A percentile compares a stretch with the other conserved stretches of the same genome.
Conservation (phyloP, 2,329 filamentous ascomycete genomes). For the Conoideocrella luteorostrata region DNA sequence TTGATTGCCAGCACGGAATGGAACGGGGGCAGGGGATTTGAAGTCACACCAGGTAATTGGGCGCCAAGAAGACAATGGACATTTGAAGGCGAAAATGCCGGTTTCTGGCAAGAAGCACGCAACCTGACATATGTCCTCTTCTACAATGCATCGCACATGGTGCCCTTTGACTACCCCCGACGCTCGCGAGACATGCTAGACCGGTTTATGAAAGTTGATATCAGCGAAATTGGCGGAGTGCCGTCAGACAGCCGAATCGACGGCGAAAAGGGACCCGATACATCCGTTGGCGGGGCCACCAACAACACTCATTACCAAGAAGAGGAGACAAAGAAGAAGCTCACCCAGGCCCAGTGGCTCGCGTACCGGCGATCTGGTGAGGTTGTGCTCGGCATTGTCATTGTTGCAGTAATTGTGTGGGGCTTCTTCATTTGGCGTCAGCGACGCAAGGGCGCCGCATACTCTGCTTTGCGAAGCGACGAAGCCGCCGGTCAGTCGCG, state of each 20-base stretch:
- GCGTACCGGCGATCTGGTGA: conserved; percentile 86
- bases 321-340: conserved; percentile 49
- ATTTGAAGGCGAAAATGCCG: conserved; percentile 81
- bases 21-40: conserved; percentile 89
- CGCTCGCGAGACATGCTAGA: conserved; percentile 94
- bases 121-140: conserved; percentile 95
- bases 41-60: conserved; percentile 78
- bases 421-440: conserved; percentile 65
- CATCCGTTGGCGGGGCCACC: conserved; percentile 66
- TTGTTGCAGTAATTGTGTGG: conserved; percentile 66
- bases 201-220: conserved; percentile 90
- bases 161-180: conserved; percentile 86
- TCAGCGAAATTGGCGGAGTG: conserved; percentile 74
- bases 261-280: conserved; percentile 74
- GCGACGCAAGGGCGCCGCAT: conserved; percentile 48
- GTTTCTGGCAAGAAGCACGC: conserved; percentile 89
- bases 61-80: conserved; percentile 91
- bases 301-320: conserved; percentile 52
- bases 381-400: conserved; percentile 74
- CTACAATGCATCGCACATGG: conserved; percentile 96
- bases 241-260: conserved; percentile 77
- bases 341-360: conserved; percentile 81
- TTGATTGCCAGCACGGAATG: conserved; percentile 86
- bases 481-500: conserved; percentile 26
- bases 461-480: conserved; percentile 42